Conservation (phyloP, 441 rosid species). For the Populus hybrid region DNA sequence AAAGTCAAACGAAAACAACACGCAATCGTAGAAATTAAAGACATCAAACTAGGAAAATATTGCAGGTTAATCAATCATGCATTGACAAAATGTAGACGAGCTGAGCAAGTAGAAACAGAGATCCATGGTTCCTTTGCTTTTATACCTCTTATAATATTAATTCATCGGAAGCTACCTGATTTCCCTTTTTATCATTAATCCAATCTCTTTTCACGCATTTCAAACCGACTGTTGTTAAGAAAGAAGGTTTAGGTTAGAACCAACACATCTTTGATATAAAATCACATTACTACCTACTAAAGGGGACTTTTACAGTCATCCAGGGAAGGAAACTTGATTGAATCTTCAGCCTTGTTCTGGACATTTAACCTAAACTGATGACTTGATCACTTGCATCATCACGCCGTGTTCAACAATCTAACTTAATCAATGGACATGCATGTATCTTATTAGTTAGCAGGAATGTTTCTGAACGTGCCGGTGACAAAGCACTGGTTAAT, state of each 20-base stretch:
- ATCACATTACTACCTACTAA: conserved; percentile 8
- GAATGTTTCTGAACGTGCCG: not conserved
- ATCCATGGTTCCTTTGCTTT: not conserved
- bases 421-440: not conserved
- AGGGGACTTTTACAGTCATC: conserved; percentile 10
- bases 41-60: too few species aligned
- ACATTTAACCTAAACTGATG: conserved; percentile 16
- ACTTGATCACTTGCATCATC: not conserved
- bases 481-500: not conserved
- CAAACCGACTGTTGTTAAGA: not conserved
- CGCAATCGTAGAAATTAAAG: not conserved
- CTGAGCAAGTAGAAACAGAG: too few species aligned
- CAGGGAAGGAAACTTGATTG: not conserved
- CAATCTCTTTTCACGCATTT: not conserved
- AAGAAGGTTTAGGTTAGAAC: not conserved
- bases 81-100: too few species aligned
- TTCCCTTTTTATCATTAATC: not conserved
- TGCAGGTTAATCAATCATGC: too few species aligned
- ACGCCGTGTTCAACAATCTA: not conserved
- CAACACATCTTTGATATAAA: not conserved
- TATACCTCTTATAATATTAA: not conserved
- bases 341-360: conserved; percentile 6
- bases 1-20: too few species aligned
- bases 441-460: not conserved
- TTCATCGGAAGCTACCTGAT: not conserved